Conservation (phyloP, 2,329 filamentous ascomycete genomes). For the Fusarium avenaceum region DNA sequence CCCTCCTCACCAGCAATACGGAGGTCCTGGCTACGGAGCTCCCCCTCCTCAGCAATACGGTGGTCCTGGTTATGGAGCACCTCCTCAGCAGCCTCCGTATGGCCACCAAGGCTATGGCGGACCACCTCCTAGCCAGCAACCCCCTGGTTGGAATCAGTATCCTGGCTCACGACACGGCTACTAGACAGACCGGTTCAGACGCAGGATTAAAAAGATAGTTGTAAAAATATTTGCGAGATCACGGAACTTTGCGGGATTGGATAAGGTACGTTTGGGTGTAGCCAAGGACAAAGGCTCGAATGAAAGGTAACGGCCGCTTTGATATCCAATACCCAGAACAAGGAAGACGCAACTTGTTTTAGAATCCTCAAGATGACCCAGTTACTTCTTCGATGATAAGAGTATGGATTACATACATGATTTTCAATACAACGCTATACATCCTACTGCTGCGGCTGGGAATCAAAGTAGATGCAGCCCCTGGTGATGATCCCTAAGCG, state of each 20-base stretch:
- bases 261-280: slow-evolving; percentile 14
- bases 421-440: slow-evolving; percentile 19
- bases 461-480: slow-evolving; percentile 15
- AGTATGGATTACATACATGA: slow-evolving; percentile 21
- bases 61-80: slow-evolving; percentile 44
- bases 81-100: slow-evolving; percentile 38
- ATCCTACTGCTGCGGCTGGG: slow-evolving; percentile 2
- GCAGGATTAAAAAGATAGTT: neutral
- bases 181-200: slow-evolving; percentile 25
- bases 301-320: slow-evolving; percentile 32
- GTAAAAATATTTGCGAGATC: slow-evolving; percentile 3
- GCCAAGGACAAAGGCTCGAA: slow-evolving; percentile 22
- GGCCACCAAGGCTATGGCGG: slow-evolving; percentile 40
- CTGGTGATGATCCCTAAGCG: slow-evolving; percentile 22
- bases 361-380: slow-evolving; percentile 19
- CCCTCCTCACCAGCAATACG: slow-evolving; percentile 52
- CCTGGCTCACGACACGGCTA: slow-evolving; percentile 57
- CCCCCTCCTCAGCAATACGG: slow-evolving; percentile 50
- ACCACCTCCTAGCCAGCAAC: slow-evolving; percentile 42
- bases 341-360: slow-evolving; percentile 2
- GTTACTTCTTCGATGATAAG: slow-evolving; percentile 24
- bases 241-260: slow-evolving; percentile 12
- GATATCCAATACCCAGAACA: slow-evolving; percentile 40
- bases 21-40: slow-evolving; percentile 44
- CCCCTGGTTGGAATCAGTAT: slow-evolving; percentile 55